Conservation (phyloP, 2,329 filamentous ascomycete genomes). For the Periconia digitata region DNA sequence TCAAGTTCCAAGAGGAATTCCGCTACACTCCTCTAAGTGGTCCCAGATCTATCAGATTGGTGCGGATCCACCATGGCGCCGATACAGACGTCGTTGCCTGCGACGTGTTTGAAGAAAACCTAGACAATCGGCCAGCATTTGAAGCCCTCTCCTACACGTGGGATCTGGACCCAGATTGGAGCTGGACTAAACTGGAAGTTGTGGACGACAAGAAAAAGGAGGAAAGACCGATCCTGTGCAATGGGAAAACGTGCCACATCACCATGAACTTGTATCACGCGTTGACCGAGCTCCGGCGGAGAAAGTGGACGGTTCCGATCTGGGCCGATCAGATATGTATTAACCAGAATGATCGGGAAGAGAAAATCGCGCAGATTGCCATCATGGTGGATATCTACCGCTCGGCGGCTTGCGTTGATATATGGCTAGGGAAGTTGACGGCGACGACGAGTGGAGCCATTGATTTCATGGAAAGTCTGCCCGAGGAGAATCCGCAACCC, state of each 20-base stretch:
- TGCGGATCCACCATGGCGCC: not conserved
- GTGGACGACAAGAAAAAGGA: not conserved
- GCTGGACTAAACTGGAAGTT: not conserved
- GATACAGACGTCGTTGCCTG: not conserved
- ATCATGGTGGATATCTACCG: not conserved
- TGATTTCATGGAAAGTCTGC: not conserved
- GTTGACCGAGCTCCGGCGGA: not conserved
- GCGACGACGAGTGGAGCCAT: not conserved
- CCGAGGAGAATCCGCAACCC: not conserved
- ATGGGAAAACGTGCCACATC: not conserved
- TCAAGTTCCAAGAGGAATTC: not conserved
- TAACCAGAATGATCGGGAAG: not conserved
- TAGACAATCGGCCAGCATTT: not conserved
- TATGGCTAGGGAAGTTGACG: not conserved
- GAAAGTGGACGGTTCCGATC: not conserved
- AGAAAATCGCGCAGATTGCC: not conserved
- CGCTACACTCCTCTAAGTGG: not conserved
- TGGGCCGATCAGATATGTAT: conserved; percentile 2
- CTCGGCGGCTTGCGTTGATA: not conserved
- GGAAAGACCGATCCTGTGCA: not conserved
- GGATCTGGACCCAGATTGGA: not conserved
- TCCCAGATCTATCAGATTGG: not conserved
- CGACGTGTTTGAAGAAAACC: not conserved
- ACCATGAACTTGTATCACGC: not conserved
- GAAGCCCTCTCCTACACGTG: not conserved